These are phyloP conservation scores for Williopsis jadinii DNA, from an alignment of 1,139 yeast species.

Conservation along the genomic window DNA sequence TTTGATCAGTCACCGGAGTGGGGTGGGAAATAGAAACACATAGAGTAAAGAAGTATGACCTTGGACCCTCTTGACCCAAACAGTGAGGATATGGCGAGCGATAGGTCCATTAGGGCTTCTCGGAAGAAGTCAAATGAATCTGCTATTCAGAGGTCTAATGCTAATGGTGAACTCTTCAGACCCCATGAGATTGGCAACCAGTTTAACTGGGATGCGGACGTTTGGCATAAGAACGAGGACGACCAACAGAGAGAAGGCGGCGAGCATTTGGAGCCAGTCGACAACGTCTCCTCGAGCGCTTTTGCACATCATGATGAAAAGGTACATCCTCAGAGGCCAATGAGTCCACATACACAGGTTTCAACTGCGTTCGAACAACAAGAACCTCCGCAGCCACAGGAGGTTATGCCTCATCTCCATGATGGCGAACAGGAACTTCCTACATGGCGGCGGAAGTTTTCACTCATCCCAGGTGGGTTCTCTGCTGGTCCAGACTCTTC, in stretches of 20 bases:
- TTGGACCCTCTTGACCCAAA: not conserved
- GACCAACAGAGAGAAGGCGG: conserved; percentile 8
- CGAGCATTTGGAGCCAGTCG: not conserved
- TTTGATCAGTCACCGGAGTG: too few species aligned
- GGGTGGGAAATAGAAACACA: too few species aligned
- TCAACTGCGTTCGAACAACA: not conserved
- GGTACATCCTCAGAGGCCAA: not conserved
- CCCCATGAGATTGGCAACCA: conserved; percentile 15
- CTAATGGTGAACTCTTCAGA: conserved; percentile 13
- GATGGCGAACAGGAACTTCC: conserved; percentile 11
- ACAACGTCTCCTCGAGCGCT: not conserved
- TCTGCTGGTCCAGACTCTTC: conserved; percentile 2
- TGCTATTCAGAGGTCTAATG: not conserved
- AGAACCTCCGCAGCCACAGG: not conserved
- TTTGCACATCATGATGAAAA: not conserved
- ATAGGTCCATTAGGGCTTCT: not conserved
- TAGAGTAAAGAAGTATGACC: not conserved
- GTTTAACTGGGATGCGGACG: conserved; percentile 12
- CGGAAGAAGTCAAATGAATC: not conserved
- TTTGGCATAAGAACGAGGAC: conserved; percentile 9
- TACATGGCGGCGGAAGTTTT: conserved; percentile 21
- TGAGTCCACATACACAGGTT: not conserved
- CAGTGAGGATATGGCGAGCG: not conserved
- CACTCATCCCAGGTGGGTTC: conserved; percentile 9
- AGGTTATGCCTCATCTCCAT: not conserved